phyloP scores from a whole-genome alignment of 768 basidiomycete species.

The Coprinellus micaceus region DNA sequence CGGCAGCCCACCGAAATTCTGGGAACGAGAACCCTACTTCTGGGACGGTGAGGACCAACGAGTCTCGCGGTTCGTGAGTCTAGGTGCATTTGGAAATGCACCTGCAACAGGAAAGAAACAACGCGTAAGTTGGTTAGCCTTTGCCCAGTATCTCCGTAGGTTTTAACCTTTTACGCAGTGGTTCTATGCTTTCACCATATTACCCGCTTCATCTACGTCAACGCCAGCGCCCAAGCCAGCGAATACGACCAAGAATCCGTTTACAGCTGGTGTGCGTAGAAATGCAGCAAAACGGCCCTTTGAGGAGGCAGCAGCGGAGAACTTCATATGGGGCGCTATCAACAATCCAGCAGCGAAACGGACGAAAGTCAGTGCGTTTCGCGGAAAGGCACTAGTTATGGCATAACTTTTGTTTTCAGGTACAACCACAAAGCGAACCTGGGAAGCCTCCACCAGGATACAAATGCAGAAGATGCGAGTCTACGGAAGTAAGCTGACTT shows the following conservation, averaged over 20 bases:
- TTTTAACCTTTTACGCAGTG: constrained; percentile 51
- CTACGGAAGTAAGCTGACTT: constrained; percentile 53
- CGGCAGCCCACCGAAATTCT: constrained; percentile 72
- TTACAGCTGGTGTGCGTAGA: constrained; percentile 33
- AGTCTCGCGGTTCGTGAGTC: constrained; percentile 75
- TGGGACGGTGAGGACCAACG: constrained; percentile 75
- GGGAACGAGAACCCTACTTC: constrained; percentile 91
- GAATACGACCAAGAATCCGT: constrained; percentile 73
- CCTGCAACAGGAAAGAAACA: constrained; percentile 69
- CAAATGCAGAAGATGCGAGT: constrained; percentile 74
- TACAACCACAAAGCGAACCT: constrained; percentile 32
- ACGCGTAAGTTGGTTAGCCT: constrained; percentile 55
- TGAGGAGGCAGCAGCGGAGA: constrained; percentile 50
- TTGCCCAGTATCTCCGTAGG: neutral
- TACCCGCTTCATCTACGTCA: constrained; percentile 43
- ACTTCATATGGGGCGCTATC: constrained; percentile 68
- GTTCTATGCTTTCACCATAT: constrained; percentile 95
- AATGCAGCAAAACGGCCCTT: constrained; percentile 49
- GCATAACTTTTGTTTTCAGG: neutral
- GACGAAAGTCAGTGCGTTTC: constrained; percentile 45
- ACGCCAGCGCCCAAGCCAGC: constrained; percentile 43
- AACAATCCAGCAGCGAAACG: constrained; percentile 53
- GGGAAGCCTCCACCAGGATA: constrained; percentile 68
- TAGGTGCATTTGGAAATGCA: constrained; percentile 82
- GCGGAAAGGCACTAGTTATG: neutral